Conservation (phyloP, 2,329 filamentous ascomycete species). For the Pezicula carpinea region DNA sequence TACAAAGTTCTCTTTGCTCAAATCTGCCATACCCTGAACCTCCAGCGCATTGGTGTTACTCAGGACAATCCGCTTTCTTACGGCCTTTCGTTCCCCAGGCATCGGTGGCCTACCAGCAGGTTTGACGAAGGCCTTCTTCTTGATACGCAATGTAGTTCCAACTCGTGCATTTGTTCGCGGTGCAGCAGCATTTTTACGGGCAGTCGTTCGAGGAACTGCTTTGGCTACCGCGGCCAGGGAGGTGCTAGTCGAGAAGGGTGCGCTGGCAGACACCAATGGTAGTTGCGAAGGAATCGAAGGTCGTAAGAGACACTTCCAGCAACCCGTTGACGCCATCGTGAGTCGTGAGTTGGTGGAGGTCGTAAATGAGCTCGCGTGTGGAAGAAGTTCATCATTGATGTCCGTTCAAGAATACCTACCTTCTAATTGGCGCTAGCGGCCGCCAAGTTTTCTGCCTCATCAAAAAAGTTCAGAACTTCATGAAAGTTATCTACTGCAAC, state of each 20-base stretch:
- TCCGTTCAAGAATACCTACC: conserved; percentile 1
- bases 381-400: background rate
- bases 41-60: conserved; percentile 90
- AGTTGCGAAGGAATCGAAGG: conserved; percentile 33
- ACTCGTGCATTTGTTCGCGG: conserved; percentile 7
- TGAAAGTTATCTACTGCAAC: background rate
- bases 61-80: conserved; percentile 83
- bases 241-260: conserved; percentile 28
- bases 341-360: background rate
- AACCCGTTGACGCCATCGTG: conserved; percentile 51
- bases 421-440: conserved; percentile 3
- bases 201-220: conserved; percentile 21
- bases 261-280: conserved; percentile 36
- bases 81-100: conserved; percentile 78
- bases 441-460: conserved; percentile 5
- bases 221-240: conserved; percentile 17
- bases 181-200: conserved; percentile 17
- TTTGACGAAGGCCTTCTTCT: conserved; percentile 40
- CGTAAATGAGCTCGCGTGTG: background rate
- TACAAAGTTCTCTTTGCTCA: conserved; percentile 52
- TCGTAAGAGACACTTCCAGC: conserved; percentile 54
- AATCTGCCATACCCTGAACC: conserved; percentile 61
- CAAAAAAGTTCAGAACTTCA: conserved; percentile 2
- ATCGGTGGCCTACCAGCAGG: conserved; percentile 48
- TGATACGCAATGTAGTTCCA: conserved; percentile 25